Conservation (phyloP, 2,329 filamentous ascomycete species). For the Beauveria brongniartii region DNA sequence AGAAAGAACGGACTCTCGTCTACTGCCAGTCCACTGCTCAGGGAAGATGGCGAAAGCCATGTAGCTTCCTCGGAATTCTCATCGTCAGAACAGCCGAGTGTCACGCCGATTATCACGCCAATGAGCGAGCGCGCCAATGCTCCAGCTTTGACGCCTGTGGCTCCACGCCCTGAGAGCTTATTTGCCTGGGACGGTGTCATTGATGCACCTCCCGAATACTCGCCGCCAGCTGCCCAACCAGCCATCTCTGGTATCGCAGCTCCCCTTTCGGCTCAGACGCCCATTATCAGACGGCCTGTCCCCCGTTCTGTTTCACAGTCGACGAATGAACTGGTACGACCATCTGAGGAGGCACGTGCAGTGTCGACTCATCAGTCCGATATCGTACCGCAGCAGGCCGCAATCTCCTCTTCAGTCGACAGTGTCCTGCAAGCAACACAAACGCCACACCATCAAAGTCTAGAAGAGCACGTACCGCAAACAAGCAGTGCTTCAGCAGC, state of each 20-base stretch:
- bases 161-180: neutral
- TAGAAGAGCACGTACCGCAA: neutral
- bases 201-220: constrained; percentile 11
- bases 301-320: neutral
- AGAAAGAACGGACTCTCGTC: constrained; percentile 22
- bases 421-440: neutral
- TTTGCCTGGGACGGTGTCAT: constrained; percentile 4
- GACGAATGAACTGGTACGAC: neutral
- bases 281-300: neutral
- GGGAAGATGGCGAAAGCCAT: constrained; percentile 8
- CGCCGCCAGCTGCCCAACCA: neutral
- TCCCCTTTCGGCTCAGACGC: neutral
- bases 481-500: constrained; percentile 8
- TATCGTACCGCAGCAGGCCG: neutral
- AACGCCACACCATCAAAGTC: neutral
- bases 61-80: neutral
- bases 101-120: constrained; percentile 3
- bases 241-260: neutral
- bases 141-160: neutral
- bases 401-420: neutral
- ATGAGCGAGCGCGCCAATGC: constrained; percentile 1
- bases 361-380: neutral
- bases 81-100: neutral
- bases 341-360: neutral
- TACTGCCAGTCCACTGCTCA: constrained; percentile 13